Percentiles rank a stretch among this genome's conserved stretches.
These are phyloP conservation scores for Neurospora sp. DNA, from an alignment of 2,329 filamentous ascomycete species.

Conservation along the genomic window DNA sequence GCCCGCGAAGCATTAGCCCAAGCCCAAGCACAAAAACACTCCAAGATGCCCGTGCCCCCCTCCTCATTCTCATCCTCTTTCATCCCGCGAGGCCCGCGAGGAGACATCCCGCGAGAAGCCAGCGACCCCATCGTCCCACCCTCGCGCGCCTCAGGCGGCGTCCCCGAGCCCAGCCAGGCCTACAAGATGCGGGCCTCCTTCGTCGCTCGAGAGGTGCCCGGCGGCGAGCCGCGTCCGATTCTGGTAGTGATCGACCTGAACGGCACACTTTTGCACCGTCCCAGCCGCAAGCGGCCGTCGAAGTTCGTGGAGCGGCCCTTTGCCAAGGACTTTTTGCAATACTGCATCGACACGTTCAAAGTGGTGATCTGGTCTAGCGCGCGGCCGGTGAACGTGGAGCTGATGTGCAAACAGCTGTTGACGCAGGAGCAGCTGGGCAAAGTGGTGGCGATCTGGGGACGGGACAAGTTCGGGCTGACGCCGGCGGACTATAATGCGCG, in stretches of 20 bases:
- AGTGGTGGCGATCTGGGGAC: conserved; percentile 65
- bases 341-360: conserved; percentile 63
- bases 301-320: conserved; percentile 59
- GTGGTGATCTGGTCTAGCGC: conserved; percentile 93
- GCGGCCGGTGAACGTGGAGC: conserved; percentile 57
- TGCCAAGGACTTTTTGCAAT: conserved; percentile 58
- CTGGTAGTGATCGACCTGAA: conserved; percentile 89
- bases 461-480: conserved; percentile 64
- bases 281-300: conserved; percentile 33
- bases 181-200: conserved; percentile 51
- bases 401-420: conserved; percentile 59
- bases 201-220: conserved; percentile 28
- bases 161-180: conserved; percentile 47
- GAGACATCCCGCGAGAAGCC: not conserved
- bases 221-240: conserved; percentile 44
- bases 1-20: not conserved
- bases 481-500: conserved; percentile 53
- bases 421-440: conserved; percentile 35
- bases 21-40: not conserved
- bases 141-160: conserved; percentile 39
- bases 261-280: conserved; percentile 74
- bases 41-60: not conserved
- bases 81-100: not conserved
- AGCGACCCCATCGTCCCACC: conserved; percentile 20
- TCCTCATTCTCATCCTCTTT: not conserved